Conservation (phyloP, 768 basidiomycete genomes). For the Hysterangium stoloniferum region DNA sequence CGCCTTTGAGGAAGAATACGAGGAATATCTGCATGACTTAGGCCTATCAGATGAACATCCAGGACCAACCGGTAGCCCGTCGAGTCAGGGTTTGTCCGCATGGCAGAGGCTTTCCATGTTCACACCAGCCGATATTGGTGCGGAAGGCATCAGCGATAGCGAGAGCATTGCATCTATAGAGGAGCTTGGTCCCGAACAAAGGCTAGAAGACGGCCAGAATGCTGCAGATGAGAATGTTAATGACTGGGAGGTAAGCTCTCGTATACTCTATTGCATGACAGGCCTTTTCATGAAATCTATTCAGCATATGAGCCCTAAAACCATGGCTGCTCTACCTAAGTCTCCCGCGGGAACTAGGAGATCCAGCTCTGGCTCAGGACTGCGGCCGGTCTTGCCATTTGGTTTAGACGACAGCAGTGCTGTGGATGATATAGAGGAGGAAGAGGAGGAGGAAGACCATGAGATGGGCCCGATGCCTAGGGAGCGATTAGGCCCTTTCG, state of each 20-base stretch:
- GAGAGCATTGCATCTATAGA: constrained; percentile 90
- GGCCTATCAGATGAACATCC: constrained; percentile 61
- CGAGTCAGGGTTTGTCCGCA: constrained; percentile 30
- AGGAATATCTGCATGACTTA: constrained; percentile 88
- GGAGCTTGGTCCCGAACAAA: constrained; percentile 74
- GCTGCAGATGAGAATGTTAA: constrained; percentile 76
- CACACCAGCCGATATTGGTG: constrained; percentile 53
- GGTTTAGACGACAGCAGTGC: constrained; percentile 73
- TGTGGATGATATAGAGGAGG: constrained; percentile 42
- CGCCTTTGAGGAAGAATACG: constrained; percentile 94
- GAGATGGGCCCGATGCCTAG: constrained; percentile 73
- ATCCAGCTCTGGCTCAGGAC: constrained; percentile 74
- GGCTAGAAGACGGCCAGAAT: constrained; percentile 54
- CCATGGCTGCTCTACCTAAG: constrained; percentile 87
- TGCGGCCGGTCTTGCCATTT: constrained; percentile 75
- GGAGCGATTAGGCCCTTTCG: constrained; percentile 65
- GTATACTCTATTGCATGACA: constrained; percentile 2
- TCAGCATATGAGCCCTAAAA: constrained; percentile 94
- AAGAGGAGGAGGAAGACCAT: constrained; percentile 65
- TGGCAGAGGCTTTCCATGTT: constrained; percentile 82
- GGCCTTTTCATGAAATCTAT: not conserved
- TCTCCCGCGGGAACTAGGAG: constrained; percentile 78
- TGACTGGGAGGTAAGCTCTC: constrained; percentile 84
- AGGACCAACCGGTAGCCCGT: constrained; percentile 20
- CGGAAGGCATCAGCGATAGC: constrained; percentile 87